These are phyloP conservation scores for Aspergillus sp. DNA, from an alignment of 2,329 filamentous ascomycete species.

Conservation along the genomic window DNA sequence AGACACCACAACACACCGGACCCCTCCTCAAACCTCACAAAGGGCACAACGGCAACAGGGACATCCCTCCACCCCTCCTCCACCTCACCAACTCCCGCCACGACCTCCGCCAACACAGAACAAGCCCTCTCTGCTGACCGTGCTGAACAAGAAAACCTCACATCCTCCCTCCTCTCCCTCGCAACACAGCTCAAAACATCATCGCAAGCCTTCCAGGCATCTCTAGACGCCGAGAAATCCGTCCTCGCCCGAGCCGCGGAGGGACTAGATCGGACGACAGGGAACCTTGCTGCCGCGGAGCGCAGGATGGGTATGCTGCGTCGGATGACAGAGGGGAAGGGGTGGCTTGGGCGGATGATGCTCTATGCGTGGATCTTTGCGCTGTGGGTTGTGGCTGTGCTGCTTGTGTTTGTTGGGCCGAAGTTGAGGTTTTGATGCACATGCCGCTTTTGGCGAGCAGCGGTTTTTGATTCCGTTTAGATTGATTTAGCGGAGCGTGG, in stretches of 20 bases:
- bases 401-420: conserved; percentile 83
- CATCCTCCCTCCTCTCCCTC: conserved; percentile 78
- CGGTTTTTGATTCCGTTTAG: not conserved
- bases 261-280: conserved; percentile 76
- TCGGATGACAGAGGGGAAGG: conserved; percentile 83
- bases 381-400: conserved; percentile 74
- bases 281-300: conserved; percentile 75
- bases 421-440: conserved; percentile 76
- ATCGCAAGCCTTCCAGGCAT: conserved; percentile 71
- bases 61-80: conserved; percentile 18
- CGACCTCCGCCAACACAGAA: conserved; percentile 59
- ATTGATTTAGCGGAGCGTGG: conserved; percentile 4
- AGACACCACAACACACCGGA: conserved; percentile 23
- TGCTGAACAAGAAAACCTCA: conserved; percentile 80
- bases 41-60: not conserved
- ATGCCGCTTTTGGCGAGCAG: not conserved
- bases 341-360: conserved; percentile 82
- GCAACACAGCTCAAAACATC: conserved; percentile 77
- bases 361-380: conserved; percentile 84
- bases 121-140: conserved; percentile 76
- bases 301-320: conserved; percentile 76
- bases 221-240: conserved; percentile 75
- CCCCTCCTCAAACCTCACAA: conserved; percentile 12
- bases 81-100: conserved; percentile 8
- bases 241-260: conserved; percentile 72